Evolutionary conservation across 495 filamentous ascomycete genomes (phyloP).

Genomic region (Aspergillus diversus): DNA sequence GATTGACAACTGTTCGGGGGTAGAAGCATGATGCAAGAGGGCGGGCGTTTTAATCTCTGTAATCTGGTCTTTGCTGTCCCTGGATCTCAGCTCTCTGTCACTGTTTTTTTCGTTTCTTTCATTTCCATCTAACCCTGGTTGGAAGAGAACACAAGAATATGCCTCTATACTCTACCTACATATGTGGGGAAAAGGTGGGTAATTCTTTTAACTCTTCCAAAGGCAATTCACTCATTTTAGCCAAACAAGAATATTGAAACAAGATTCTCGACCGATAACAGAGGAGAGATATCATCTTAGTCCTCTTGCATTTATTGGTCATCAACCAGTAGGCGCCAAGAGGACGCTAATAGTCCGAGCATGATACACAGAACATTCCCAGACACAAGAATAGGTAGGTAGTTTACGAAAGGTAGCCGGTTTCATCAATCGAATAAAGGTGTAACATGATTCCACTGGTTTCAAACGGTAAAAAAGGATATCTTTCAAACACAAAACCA

Average conservation of each 20-base stretch:
- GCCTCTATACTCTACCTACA: background rate
- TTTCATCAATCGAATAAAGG: too few species aligned
- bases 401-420: too few species aligned
- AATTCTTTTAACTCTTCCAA: background rate
- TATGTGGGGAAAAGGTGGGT: background rate
- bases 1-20: conserved; percentile 25
- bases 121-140: conserved; percentile 8
- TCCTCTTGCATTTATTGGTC: background rate
- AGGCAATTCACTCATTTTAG: conserved; percentile 14
- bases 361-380: background rate
- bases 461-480: too few species aligned
- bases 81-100: conserved; percentile 19
- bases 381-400: background rate
- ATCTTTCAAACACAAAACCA: too few species aligned
- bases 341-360: background rate
- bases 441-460: too few species aligned
- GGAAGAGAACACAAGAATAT: conserved; percentile 8
- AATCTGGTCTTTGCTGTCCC: conserved; percentile 22
- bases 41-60: conserved; percentile 27
- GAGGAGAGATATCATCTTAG: conserved; percentile 2
- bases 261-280: conserved; percentile 5
- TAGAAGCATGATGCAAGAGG: conserved; percentile 38
- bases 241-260: conserved; percentile 9
- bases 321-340: conserved; percentile 1
- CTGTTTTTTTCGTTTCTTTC: conserved; percentile 15